Conservation (phyloP, 1,139 yeast species). For the Suhomyces kunorum region DNA sequence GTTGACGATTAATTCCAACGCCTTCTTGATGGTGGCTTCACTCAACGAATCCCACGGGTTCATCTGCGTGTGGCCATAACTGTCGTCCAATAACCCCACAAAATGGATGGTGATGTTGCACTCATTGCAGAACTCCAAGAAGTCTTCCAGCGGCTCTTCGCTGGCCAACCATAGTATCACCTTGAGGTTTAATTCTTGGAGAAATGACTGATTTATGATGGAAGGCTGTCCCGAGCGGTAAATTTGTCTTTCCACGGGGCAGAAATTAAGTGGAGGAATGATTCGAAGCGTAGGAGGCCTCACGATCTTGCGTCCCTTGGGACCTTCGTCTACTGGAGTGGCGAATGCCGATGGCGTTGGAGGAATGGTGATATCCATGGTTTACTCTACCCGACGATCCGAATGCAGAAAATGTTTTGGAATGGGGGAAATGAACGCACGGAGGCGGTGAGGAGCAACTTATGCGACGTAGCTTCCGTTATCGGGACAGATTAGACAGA, state of each 20-base stretch:
- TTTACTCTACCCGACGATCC: too few species aligned
- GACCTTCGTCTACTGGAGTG: too few species aligned
- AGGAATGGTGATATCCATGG: background rate
- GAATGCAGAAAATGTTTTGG: too few species aligned
- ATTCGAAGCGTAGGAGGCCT: slow-evolving; percentile 62
- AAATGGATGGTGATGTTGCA: slow-evolving; percentile 65
- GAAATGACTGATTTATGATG: slow-evolving; percentile 85
- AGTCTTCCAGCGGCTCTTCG: slow-evolving; percentile 91
- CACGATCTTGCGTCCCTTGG: slow-evolving; percentile 14
- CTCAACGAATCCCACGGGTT: slow-evolving; percentile 98
- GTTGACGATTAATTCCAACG: slow-evolving; percentile 73
- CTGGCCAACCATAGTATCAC: slow-evolving; percentile 92
- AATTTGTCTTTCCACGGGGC: slow-evolving; percentile 86
- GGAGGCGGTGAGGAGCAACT: too few species aligned
- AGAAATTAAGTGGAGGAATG: slow-evolving; percentile 91
- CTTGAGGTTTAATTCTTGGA: slow-evolving; percentile 69
- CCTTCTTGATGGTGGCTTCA: slow-evolving; percentile 75
- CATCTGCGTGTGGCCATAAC: slow-evolving; percentile 20
- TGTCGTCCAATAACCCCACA: slow-evolving; percentile 65
- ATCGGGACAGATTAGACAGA: too few species aligned
- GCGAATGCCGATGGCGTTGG: too few species aligned
- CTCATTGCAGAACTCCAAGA: slow-evolving; percentile 76
- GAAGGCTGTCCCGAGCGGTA: slow-evolving; percentile 97
- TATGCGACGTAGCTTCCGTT: too few species aligned
- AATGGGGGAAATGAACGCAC: too few species aligned